Percentiles rank a stretch among this genome's conserved stretches.
Conservation (phyloP, 805 yeast genomes). For the Tetrapisispora iriomotensis region DNA sequence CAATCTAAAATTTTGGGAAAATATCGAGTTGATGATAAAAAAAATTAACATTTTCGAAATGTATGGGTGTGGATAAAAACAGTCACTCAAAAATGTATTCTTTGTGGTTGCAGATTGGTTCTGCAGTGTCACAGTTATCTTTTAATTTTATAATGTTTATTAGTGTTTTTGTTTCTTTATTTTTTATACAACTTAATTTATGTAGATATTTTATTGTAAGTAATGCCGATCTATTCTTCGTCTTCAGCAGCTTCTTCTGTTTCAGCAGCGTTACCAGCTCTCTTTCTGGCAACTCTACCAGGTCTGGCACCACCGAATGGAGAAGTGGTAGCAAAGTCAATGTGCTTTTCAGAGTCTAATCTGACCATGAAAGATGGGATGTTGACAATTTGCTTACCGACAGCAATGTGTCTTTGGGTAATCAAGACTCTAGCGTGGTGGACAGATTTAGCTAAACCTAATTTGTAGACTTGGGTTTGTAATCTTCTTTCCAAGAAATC, state of each 20-base stretch:
- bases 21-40: no score
- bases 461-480: conserved; percentile 99
- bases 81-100: no score
- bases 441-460: conserved; percentile 97
- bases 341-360: conserved; percentile 99
- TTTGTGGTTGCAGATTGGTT: no score
- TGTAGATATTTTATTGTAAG: conserved; percentile 8
- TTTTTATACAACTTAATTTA: no score
- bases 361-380: conserved; percentile 99
- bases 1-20: no score
- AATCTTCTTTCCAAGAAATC: conserved; percentile 99
- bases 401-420: conserved; percentile 98
- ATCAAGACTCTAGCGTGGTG: conserved; percentile 99
- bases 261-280: conserved; percentile 49
- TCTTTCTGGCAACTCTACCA: conserved; percentile 98
- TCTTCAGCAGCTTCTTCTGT: conserved; percentile 65
- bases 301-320: conserved; percentile 99
- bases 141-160: no score
- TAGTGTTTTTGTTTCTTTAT: no score
- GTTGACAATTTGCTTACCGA: conserved; percentile 98
- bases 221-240: conserved; percentile 49
- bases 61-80: no score
- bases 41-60: no score
- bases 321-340: conserved; percentile 97
- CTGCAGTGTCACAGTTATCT: no score